Base-by-base conservation (phyloP, 345 rosid genomes). In the Eucalyptus sp. region DNA sequence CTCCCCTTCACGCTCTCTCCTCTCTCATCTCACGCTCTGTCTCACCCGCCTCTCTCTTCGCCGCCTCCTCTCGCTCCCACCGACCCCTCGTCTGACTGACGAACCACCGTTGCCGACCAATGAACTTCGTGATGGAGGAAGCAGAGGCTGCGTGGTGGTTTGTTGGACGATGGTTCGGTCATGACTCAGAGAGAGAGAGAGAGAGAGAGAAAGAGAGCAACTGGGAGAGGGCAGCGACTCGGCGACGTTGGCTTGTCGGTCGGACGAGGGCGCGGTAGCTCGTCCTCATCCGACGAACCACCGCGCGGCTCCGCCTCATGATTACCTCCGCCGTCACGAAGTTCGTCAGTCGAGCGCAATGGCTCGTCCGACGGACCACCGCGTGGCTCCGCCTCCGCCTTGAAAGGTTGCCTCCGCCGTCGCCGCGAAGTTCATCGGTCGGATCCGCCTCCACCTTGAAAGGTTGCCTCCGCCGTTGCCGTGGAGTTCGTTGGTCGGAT, bases 321-420 rank as follows among this genome's bases (percentile, higher is more conserved):
- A 10, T 56, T 56, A 24, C 27, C 62, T 22, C 27, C 27, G 6
- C 62, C 62, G 4, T 24, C 4, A 3, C 27, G 62, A 24, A 24
- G 62, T 56, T 56, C 62, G 0, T 56, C 4, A 6, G 27, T 56
- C 0, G 62, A 13, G 62, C 27, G 4, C 0, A 0, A 13, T 56
- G 62, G 29, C 29, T 0, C 29, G 2, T 56, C 29, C 29, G 62
- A 56, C 62, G 13, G 13, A 56, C 62, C 62, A 56, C 62, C 62
- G 27, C 29, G 27, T 24, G 62, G 29, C 29, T 56, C 62, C 62
- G 13, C 12, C 12, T 54, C 25, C 25, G 1, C 25, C 24, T 8
- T 13, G 2, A 56, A 56, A 56, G 27, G 27, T 56, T 20, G 60
- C 27, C 27, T 56, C 60, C 10, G 27, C 60, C 27, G 5, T 56